Percentiles rank a stretch among this genome's conserved stretches.
Conservation (phyloP, 2,329 filamentous ascomycete species). For the Monosporascus sp. region DNA sequence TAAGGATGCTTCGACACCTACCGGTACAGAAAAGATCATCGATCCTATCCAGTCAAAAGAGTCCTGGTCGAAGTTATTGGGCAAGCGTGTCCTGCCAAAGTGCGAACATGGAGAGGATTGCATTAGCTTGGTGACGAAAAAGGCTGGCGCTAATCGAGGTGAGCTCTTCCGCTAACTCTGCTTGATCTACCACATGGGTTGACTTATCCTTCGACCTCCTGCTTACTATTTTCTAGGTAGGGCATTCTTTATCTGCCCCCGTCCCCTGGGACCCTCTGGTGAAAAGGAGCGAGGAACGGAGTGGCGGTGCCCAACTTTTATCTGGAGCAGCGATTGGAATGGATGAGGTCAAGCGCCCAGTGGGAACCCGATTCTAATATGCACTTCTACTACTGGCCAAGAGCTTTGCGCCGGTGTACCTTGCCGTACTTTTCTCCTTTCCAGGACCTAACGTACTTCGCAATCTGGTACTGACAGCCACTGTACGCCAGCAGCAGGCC, state of each 20-base stretch:
- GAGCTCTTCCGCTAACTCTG: conserved; percentile 23
- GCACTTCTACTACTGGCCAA: too few species aligned
- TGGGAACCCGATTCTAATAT: neutral
- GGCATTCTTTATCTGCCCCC: conserved; percentile 59
- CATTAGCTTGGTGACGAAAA: conserved; percentile 78
- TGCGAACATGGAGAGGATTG: conserved; percentile 91
- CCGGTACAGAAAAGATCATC: conserved; percentile 40
- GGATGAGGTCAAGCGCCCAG: conserved; percentile 5
- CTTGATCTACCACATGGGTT: neutral
- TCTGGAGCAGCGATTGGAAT: conserved; percentile 59
- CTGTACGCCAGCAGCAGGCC: too few species aligned
- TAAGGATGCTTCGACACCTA: conserved; percentile 1
- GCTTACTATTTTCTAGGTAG: conserved; percentile 35
- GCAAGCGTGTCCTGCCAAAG: conserved; percentile 65
- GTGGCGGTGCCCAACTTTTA: conserved; percentile 86
- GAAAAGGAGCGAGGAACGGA: conserved; percentile 78
- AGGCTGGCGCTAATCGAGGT: conserved; percentile 78
- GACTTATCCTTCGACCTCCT: conserved; percentile 2
- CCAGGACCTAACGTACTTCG: too few species aligned
- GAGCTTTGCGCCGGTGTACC: too few species aligned
- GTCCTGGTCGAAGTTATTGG: conserved; percentile 80
- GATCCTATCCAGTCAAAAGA: conserved; percentile 72
- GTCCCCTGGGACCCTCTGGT: conserved; percentile 79
- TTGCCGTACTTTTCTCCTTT: too few species aligned
- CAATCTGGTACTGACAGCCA: too few species aligned